Percentiles rank a stretch among this genome's conserved stretches.
These are phyloP conservation scores for Fraxinus ornus DNA, from an alignment of 305 asterid species.

Conservation along the genomic window DNA sequence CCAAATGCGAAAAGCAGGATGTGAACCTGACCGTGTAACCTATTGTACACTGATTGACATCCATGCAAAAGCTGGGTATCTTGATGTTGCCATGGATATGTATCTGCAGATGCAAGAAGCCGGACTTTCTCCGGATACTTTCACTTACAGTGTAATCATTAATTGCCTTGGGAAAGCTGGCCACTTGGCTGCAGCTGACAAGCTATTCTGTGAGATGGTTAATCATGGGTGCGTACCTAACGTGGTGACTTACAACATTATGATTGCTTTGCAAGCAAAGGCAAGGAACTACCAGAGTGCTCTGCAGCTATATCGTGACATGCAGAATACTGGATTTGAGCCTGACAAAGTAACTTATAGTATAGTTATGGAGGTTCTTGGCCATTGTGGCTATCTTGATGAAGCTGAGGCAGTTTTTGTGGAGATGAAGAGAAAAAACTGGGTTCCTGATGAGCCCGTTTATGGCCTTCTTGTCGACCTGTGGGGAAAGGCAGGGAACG, in stretches of 20 bases:
- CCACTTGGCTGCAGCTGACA: conserved; percentile 73
- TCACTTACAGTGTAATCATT: conserved; percentile 90
- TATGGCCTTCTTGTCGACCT: conserved; percentile 89
- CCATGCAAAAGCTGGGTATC: conserved; percentile 95
- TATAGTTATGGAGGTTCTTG: conserved; percentile 94
- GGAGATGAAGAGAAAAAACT: conserved; percentile 81
- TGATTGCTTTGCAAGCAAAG: conserved; percentile 91
- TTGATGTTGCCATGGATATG: conserved; percentile 82
- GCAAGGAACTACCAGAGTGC: conserved; percentile 85
- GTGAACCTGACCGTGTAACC: conserved; percentile 93
- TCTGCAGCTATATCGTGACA: conserved; percentile 77
- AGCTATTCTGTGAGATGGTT: conserved; percentile 84
- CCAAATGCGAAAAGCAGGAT: conserved; percentile 69
- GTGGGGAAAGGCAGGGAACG: conserved; percentile 91
- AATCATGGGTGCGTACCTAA: conserved; percentile 83
- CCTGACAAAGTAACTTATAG: conserved; percentile 95
- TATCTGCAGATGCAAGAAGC: conserved; percentile 85
- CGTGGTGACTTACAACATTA: conserved; percentile 82
- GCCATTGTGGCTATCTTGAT: conserved; percentile 86
- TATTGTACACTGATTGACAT: conserved; percentile 93
- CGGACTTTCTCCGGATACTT: conserved; percentile 94
- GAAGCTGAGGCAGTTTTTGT: conserved; percentile 86
- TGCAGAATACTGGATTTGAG: conserved; percentile 87
- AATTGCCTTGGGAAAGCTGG: conserved; percentile 97
- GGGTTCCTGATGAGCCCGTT: conserved; percentile 96